A percentile compares a stretch with the other conserved stretches of the same genome.
Conservation (phyloP, 1,284 basidiomycete species). For the Cutaneotrichosporon cavernicola region DNA sequence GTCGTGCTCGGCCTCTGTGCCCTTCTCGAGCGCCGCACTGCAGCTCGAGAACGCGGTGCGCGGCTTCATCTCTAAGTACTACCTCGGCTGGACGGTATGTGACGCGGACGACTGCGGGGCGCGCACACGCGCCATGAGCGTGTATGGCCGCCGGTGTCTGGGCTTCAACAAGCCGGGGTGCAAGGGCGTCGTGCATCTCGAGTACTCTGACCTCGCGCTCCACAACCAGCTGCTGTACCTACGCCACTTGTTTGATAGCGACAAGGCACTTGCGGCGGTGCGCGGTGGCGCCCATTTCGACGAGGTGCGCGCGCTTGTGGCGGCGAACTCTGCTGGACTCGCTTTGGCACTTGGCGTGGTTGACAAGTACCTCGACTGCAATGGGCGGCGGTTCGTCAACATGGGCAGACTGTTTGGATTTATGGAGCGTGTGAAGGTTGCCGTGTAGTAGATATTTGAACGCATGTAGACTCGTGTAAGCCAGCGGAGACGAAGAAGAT, state of each 20-base stretch:
- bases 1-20: slow-evolving; percentile 62
- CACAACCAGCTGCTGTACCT: slow-evolving; percentile 87
- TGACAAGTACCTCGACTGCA: slow-evolving; percentile 74
- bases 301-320: slow-evolving; percentile 59
- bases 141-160: slow-evolving; percentile 81
- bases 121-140: slow-evolving; percentile 80
- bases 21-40: slow-evolving; percentile 65
- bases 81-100: slow-evolving; percentile 85
- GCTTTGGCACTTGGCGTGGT: slow-evolving; percentile 61
- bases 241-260: slow-evolving; percentile 69
- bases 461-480: background rate
- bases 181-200: slow-evolving; percentile 66
- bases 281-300: slow-evolving; percentile 61
- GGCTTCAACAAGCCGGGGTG: slow-evolving; percentile 60
- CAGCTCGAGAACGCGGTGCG: slow-evolving; percentile 88
- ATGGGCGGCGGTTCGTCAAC: slow-evolving; percentile 82
- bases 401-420: slow-evolving; percentile 73
- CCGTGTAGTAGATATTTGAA: background rate
- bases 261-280: slow-evolving; percentile 62
- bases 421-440: slow-evolving; percentile 56
- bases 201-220: slow-evolving; percentile 80
- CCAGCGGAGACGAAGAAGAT: no score
- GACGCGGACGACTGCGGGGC: slow-evolving; percentile 80
- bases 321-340: slow-evolving; percentile 60
- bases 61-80: slow-evolving; percentile 73